phyloP scores from a whole-genome alignment of 192 early-diverging fungal species.

The Linderina pennispora region DNA sequence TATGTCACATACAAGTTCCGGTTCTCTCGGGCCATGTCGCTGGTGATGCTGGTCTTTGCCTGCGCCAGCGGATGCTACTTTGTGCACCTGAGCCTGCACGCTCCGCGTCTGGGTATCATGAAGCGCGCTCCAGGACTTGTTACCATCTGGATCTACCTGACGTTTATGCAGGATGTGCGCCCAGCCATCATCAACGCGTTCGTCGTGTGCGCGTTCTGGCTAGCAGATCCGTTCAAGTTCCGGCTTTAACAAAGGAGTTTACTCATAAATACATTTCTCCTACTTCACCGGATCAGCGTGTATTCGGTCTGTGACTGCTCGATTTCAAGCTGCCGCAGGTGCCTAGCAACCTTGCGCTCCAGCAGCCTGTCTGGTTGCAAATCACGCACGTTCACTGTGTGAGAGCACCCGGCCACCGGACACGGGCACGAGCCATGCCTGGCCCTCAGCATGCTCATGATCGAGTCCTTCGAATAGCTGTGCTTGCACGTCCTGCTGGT shows the following conservation, averaged over 20 bases:
- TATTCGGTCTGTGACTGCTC: conserved; percentile 28
- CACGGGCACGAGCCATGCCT: conserved; percentile 13
- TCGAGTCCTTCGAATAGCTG: conserved; percentile 48
- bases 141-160: conserved; percentile 61
- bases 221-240: conserved; percentile 27
- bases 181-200: conserved; percentile 24
- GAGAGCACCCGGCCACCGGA: conserved; percentile 42
- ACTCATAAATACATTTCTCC: background rate
- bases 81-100: conserved; percentile 54
- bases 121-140: conserved; percentile 61
- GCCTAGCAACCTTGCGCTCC: conserved; percentile 46
- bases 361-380: conserved; percentile 39
- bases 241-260: background rate
- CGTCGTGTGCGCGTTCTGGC: conserved; percentile 28
- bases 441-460: conserved; percentile 17
- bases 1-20: conserved; percentile 58
- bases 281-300: conserved; percentile 17
- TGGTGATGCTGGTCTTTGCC: conserved; percentile 47
- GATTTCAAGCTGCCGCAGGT: conserved; percentile 26
- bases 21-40: conserved; percentile 33
- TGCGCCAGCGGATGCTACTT: conserved; percentile 55
- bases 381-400: conserved; percentile 14
- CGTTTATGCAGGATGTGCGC: conserved; percentile 36
- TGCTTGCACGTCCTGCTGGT: conserved; percentile 51
- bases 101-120: conserved; percentile 67